Evolutionary conservation across 2,329 filamentous ascomycete species (phyloP).

Genomic region (Aspergillus hiratsukae): DNA sequence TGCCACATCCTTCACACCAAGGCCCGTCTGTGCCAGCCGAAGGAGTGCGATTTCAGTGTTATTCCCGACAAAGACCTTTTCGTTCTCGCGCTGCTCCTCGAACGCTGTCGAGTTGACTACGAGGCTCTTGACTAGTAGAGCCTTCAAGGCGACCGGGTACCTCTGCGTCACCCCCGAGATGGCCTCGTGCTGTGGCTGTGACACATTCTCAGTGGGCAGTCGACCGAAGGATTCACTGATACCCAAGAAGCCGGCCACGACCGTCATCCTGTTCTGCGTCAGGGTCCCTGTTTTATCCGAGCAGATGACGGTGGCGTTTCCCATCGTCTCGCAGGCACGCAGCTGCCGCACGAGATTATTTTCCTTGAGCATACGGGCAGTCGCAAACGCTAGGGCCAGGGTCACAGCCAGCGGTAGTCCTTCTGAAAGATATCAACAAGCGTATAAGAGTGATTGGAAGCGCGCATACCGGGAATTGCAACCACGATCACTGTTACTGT

Average conservation of each 20-base stretch:
- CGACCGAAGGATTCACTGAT: slow-evolving; percentile 54
- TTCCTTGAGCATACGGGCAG: slow-evolving; percentile 70
- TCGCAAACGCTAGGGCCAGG: slow-evolving; percentile 70
- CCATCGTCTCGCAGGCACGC: slow-evolving; percentile 77
- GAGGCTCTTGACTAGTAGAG: slow-evolving; percentile 36
- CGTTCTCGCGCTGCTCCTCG: slow-evolving; percentile 66
- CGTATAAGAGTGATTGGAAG: not conserved
- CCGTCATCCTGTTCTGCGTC: slow-evolving; percentile 71
- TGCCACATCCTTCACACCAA: slow-evolving; percentile 60
- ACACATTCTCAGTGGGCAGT: slow-evolving; percentile 18
- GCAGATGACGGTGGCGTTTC: slow-evolving; percentile 73
- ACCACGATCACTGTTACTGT: slow-evolving; percentile 77
- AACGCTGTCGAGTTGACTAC: slow-evolving; percentile 64
- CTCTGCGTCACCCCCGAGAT: slow-evolving; percentile 18
- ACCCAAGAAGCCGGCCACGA: slow-evolving; percentile 67
- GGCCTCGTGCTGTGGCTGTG: slow-evolving; percentile 5
- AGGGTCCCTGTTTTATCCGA: slow-evolving; percentile 75
- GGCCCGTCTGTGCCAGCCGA: slow-evolving; percentile 60
- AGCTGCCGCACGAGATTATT: slow-evolving; percentile 73
- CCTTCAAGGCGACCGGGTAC: slow-evolving; percentile 18
- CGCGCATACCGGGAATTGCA: slow-evolving; percentile 56
- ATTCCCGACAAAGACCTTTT: slow-evolving; percentile 65
- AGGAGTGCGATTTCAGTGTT: slow-evolving; percentile 74
- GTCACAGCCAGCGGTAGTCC: slow-evolving; percentile 75
- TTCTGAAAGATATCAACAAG: slow-evolving; percentile 49